Evolutionary conservation across 352 stramenopile genomes (phyloP).

Genomic region (Thraustochytrium striatum): DNA sequence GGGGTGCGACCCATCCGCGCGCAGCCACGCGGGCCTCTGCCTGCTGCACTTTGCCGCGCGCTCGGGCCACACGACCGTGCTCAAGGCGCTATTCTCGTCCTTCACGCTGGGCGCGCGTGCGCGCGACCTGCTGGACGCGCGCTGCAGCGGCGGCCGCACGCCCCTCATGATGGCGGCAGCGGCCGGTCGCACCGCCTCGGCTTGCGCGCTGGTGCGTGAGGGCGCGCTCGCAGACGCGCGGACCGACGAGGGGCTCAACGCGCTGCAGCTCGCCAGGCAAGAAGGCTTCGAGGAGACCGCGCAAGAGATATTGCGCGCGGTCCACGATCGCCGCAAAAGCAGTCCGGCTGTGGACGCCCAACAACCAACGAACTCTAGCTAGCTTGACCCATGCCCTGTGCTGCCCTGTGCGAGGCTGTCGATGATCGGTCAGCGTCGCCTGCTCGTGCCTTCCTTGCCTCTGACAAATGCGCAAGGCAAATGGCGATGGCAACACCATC

Average conservation of each 20-base stretch:
- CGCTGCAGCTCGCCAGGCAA: constrained; percentile 15
- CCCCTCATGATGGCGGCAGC: constrained; percentile 1
- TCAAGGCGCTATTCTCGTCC: constrained; percentile 9
- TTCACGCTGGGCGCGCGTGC: neutral
- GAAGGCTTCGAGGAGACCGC: constrained; percentile 14
- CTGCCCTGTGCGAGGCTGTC: too few species aligned
- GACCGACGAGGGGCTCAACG: constrained; percentile 13
- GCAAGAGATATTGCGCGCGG: neutral
- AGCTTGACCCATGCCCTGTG: too few species aligned
- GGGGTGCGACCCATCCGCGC: neutral
- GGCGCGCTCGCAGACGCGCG: neutral
- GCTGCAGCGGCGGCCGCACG: neutral
- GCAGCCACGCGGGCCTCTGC: constrained; percentile 3
- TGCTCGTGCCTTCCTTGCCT: too few species aligned
- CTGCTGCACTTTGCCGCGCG: constrained; percentile 21
- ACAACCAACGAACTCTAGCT: too few species aligned
- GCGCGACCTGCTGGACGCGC: neutral
- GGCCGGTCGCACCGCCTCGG: neutral
- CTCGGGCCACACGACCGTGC: neutral
- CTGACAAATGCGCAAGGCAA: too few species aligned
- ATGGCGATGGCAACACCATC: too few species aligned
- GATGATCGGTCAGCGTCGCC: too few species aligned
- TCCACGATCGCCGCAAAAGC: too few species aligned
- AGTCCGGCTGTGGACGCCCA: too few species aligned
- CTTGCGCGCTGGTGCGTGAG: neutral